Evolutionary conservation across 345 rosid genomes (phyloP).

Genomic region (Arabidopsis thaliana): TAIR10.1 NC_003070.9:23563001-23563500

Average conservation of each 20-base stretch:
- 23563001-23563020: too few species aligned
- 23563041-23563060: too few species aligned
- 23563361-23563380: constrained; percentile 4
- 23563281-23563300: background rate
- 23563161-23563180: background rate
- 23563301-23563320: background rate
- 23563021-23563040: too few species aligned
- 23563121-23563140: too few species aligned
- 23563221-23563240: background rate
- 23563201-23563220: background rate
- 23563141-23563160: too few species aligned
- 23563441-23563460: background rate
- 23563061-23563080: too few species aligned
- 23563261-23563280: background rate
- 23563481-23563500: background rate
- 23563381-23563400: background rate
- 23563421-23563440: background rate
- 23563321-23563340: background rate
- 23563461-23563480: background rate
- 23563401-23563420: background rate
- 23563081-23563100: too few species aligned
- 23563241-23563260: background rate
- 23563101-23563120: too few species aligned
- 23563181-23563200: background rate
- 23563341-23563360: background rate